A percentile compares a stretch with the other conserved stretches of the same genome.
Conservation (phyloP, 2,329 filamentous ascomycete genomes). For the Venturiaceae sp. region DNA sequence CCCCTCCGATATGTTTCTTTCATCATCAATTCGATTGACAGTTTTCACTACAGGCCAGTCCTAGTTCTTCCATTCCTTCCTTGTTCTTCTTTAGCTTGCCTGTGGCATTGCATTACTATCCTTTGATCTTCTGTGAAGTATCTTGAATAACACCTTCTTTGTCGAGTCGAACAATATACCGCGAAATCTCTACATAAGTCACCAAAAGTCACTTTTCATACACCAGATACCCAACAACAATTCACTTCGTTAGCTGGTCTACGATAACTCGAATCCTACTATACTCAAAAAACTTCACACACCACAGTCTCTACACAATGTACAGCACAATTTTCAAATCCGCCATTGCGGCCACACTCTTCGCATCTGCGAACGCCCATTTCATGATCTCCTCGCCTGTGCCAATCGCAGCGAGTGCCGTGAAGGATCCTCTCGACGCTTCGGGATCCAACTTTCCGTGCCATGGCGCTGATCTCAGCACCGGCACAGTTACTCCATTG, state of each 20-base stretch:
- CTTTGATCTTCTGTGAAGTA: slow-evolving; percentile 12
- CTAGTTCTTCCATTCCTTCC: slow-evolving; percentile 13
- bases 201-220: not conserved
- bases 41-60: slow-evolving; percentile 11
- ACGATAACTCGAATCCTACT: slow-evolving; percentile 7
- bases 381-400: slow-evolving; percentile 61
- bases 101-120: slow-evolving; percentile 20
- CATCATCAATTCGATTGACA: slow-evolving; percentile 14
- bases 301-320: slow-evolving; percentile 18
- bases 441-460: slow-evolving; percentile 70
- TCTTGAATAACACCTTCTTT: slow-evolving; percentile 19
- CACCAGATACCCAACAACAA: not conserved
- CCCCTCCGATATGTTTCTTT: slow-evolving; percentile 7
- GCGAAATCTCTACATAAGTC: not conserved
- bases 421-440: slow-evolving; percentile 55
- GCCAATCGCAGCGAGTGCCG: slow-evolving; percentile 45
- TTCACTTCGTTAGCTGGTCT: slow-evolving; percentile 7
- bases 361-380: slow-evolving; percentile 58
- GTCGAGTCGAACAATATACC: slow-evolving; percentile 1
- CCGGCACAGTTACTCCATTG: slow-evolving; percentile 45
- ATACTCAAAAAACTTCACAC: slow-evolving; percentile 11
- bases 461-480: slow-evolving; percentile 39
- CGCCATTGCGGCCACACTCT: slow-evolving; percentile 40
- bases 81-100: slow-evolving; percentile 17
- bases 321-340: slow-evolving; percentile 43